Evolutionary conservation across 2,329 filamentous ascomycete genomes (phyloP).

Genomic region (Pezicula radicicola): DNA sequence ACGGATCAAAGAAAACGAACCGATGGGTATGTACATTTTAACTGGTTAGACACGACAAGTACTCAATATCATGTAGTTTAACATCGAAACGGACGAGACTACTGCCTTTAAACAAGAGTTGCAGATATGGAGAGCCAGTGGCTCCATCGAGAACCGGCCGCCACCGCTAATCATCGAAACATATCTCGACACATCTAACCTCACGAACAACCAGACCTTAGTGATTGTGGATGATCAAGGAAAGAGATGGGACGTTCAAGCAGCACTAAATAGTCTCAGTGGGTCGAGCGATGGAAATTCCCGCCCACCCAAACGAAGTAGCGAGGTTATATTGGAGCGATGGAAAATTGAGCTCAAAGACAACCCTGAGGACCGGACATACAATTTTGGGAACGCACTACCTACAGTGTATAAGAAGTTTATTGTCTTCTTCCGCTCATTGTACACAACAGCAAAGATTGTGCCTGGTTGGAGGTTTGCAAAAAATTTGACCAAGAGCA

Average conservation of each 20-base stretch:
- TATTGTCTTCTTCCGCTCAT: conserved; percentile 87
- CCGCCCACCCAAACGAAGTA: conserved; percentile 41
- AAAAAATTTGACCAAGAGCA: conserved; percentile 67
- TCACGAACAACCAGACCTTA: conserved; percentile 82
- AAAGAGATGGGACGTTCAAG: conserved; percentile 88
- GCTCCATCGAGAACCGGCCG: conserved; percentile 73
- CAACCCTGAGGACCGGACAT: conserved; percentile 41
- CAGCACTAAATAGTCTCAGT: conserved; percentile 68
- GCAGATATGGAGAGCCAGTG: conserved; percentile 75
- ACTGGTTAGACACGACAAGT: neutral
- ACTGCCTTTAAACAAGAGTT: conserved; percentile 83
- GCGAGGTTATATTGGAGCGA: conserved; percentile 82
- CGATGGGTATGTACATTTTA: conserved; percentile 69
- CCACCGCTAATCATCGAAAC: conserved; percentile 87
- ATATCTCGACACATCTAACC: conserved; percentile 75
- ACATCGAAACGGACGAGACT: conserved; percentile 90
- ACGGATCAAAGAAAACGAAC: conserved; percentile 64
- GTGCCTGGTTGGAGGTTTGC: conserved; percentile 84
- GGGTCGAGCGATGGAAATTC: conserved; percentile 31
- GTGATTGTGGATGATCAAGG: conserved; percentile 86
- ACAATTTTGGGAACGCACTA: conserved; percentile 61
- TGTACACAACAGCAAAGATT: conserved; percentile 79
- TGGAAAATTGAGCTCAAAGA: conserved; percentile 84
- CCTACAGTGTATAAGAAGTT: conserved; percentile 96
- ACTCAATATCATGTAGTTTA: conserved; percentile 62